phyloP scores from a whole-genome alignment of 441 rosid species.

The Iberis amara region DNA sequence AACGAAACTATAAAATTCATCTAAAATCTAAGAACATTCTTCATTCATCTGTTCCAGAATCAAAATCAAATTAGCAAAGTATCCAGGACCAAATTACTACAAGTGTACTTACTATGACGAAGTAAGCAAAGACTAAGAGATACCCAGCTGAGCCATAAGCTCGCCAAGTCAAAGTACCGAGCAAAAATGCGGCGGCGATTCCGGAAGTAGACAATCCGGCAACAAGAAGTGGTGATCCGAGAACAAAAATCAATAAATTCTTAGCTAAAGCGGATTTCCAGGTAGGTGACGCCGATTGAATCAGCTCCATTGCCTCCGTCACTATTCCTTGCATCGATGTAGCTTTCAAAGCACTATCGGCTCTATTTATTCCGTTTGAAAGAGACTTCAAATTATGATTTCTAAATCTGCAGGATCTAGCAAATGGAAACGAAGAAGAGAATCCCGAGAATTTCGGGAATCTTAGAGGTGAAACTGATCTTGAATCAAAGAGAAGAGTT shows the following conservation, averaged over 20 bases:
- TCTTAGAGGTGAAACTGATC: conserved; percentile 17
- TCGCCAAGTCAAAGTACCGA: conserved; percentile 89
- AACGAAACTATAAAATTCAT: not conserved
- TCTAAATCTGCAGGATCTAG: conserved; percentile 16
- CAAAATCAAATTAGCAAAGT: not conserved
- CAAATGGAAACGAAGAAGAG: conserved; percentile 12
- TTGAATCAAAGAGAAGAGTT: conserved; percentile 25
- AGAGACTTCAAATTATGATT: conserved; percentile 12
- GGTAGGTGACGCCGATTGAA: conserved; percentile 59
- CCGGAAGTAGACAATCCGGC: conserved; percentile 75
- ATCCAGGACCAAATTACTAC: not conserved
- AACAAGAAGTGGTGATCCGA: conserved; percentile 70
- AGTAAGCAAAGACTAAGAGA: conserved; percentile 78
- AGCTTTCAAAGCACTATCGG: conserved; percentile 24
- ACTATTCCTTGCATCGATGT: conserved; percentile 40
- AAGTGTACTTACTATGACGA: conserved; percentile 57
- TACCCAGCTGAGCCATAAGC: conserved; percentile 83
- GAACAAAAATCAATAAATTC: conserved; percentile 61
- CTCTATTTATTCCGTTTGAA: conserved; percentile 28
- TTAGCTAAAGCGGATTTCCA: conserved; percentile 72
- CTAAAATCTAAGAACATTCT: not conserved
- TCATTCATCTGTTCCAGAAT: not conserved
- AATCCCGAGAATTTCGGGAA: conserved; percentile 17
- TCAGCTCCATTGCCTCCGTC: conserved; percentile 45
- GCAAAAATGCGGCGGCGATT: conserved; percentile 69